phyloP scores from a whole-genome alignment of 2,329 filamentous ascomycete genomes.

The Phialemonium atrogriseum region DNA sequence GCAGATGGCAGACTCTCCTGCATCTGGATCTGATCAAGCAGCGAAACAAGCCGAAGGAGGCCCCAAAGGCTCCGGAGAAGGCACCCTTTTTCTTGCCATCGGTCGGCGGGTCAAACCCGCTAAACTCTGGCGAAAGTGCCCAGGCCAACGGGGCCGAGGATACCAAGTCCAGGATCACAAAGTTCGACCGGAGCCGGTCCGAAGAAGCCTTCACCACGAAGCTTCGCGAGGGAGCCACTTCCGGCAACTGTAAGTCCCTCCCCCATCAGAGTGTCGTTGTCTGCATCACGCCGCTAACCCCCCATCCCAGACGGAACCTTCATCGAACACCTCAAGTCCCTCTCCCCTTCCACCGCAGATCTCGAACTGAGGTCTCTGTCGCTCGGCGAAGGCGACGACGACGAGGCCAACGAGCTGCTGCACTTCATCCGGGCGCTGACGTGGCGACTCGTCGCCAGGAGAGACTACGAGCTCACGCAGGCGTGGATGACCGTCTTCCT shows the following conservation, averaged over 20 bases:
- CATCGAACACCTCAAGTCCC: constrained; percentile 68
- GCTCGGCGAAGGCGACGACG: constrained; percentile 29
- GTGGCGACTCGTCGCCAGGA: constrained; percentile 54
- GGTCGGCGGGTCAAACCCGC: constrained; percentile 30
- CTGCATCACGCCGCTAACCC: constrained; percentile 13
- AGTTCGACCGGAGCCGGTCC: constrained; percentile 49
- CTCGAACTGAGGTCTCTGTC: constrained; percentile 80
- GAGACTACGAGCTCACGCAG: constrained; percentile 89
- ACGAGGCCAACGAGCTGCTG: constrained; percentile 59
- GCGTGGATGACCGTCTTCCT: constrained; percentile 97
- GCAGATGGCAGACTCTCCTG: constrained; percentile 87
- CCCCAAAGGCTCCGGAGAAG: constrained; percentile 85
- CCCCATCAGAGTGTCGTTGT: constrained; percentile 2
- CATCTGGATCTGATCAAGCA: constrained; percentile 88
- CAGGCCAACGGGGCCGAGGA: constrained; percentile 32
- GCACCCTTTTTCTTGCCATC: constrained; percentile 92
- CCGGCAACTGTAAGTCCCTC: constrained; percentile 49
- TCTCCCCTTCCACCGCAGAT: constrained; percentile 80
- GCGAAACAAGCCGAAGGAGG: constrained; percentile 88
- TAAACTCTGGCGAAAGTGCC: constrained; percentile 16
- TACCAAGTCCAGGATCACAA: constrained; percentile 57
- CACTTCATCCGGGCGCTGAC: constrained; percentile 79
- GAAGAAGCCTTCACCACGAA: constrained; percentile 52
- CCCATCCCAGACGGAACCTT: constrained; percentile 51
- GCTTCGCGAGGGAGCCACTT: constrained; percentile 43